A percentile compares a stretch with the other conserved stretches of the same genome.
phyloP scores from a whole-genome alignment of 371 early-diverging fungal species.

The Actinomortierella ambigua region DNA sequence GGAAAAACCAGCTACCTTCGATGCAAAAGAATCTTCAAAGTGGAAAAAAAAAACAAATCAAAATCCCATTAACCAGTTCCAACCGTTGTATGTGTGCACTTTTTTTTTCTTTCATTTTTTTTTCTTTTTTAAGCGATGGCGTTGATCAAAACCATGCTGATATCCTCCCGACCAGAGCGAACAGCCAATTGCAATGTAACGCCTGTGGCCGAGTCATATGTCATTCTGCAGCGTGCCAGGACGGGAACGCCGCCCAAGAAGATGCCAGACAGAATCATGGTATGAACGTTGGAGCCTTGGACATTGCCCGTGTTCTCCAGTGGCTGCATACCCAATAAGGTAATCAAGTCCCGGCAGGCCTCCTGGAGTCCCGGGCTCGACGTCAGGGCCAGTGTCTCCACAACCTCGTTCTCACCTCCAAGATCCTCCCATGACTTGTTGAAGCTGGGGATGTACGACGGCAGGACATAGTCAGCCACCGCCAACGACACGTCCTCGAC shows the following conservation, averaged over 20 bases:
- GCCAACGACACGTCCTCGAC: constrained; percentile 88
- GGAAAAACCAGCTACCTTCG: no score
- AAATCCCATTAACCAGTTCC: no score
- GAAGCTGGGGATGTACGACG: constrained; percentile 81
- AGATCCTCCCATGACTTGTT: constrained; percentile 78
- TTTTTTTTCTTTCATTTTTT: no score
- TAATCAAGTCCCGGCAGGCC: constrained; percentile 47
- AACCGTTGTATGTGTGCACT: no score
- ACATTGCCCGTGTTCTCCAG: constrained; percentile 73
- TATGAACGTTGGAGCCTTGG: constrained; percentile 84
- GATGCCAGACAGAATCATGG: constrained; percentile 83
- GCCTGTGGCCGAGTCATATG: constrained; percentile 78
- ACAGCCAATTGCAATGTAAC: constrained; percentile 93
- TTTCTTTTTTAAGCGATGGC: constrained; percentile 63
- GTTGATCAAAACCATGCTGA: constrained; percentile 76
- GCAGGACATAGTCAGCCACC: constrained; percentile 88
- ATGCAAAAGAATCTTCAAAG: no score
- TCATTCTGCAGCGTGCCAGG: constrained; percentile 87
- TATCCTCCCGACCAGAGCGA: constrained; percentile 69
- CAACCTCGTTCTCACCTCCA: constrained; percentile 66
- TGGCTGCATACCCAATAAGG: constrained; percentile 87
- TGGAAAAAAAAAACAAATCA: no score
- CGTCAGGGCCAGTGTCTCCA: constrained; percentile 89
- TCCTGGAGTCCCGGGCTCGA: constrained; percentile 65
- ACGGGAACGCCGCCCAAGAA: constrained; percentile 82